These are phyloP conservation scores for Cercospora sojina DNA, from an alignment of 2,329 filamentous ascomycete genomes.

Conservation along the genomic window DNA sequence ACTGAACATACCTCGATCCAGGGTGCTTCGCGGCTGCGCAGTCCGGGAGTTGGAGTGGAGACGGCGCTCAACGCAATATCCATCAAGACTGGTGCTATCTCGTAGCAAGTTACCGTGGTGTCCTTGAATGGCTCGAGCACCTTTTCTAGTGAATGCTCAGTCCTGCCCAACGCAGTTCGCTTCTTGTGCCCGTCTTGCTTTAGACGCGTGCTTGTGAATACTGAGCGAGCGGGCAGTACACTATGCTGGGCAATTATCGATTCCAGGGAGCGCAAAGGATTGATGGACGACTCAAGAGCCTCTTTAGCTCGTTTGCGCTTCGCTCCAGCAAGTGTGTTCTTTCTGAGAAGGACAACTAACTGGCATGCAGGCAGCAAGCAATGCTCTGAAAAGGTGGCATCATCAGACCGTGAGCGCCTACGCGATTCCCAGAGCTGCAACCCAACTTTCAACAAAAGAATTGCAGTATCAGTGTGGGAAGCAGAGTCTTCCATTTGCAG, in stretches of 20 bases:
- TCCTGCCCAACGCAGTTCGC: not conserved
- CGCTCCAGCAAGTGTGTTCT: not conserved
- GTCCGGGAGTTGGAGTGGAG: slow-evolving; percentile 42
- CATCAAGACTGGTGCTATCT: slow-evolving; percentile 35
- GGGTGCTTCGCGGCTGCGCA: slow-evolving; percentile 42
- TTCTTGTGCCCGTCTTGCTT: slow-evolving; percentile 12
- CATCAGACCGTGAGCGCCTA: slow-evolving; percentile 24
- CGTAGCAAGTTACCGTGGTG: not conserved
- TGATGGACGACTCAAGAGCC: not conserved
- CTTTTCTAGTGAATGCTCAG: not conserved
- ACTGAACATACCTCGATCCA: slow-evolving; percentile 42
- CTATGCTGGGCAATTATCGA: slow-evolving; percentile 44
- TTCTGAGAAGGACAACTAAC: slow-evolving; percentile 13
- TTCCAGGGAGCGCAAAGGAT: slow-evolving; percentile 20
- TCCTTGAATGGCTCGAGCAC: slow-evolving; percentile 10
- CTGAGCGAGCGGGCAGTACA: slow-evolving; percentile 42
- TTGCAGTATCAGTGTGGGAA: not conserved
- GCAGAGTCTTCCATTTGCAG: not conserved
- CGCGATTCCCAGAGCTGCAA: slow-evolving; percentile 33
- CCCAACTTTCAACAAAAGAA: slow-evolving; percentile 22
- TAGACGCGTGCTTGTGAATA: slow-evolving; percentile 36
- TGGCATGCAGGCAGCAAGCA: slow-evolving; percentile 30
- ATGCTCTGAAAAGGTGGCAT: slow-evolving; percentile 31
- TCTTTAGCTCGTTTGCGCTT: slow-evolving; percentile 27
- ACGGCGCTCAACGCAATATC: slow-evolving; percentile 45